Conservation (phyloP, 306 rosid genomes). For the Castanea mollissima region DNA sequence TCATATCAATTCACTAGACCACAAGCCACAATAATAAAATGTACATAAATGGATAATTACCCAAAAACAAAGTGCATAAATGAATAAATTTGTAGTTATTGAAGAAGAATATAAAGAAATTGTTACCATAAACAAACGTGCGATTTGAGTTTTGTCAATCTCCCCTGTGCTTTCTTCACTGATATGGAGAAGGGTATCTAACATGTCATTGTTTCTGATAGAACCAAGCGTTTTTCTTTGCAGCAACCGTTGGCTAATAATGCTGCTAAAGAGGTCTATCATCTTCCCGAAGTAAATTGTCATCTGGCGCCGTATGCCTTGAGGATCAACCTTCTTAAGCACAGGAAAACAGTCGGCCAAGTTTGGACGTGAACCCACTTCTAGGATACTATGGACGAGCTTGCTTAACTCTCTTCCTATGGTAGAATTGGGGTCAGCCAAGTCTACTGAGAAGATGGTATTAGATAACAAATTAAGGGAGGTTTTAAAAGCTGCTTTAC, state of each 20-base stretch:
- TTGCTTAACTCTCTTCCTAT: background rate
- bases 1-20: background rate
- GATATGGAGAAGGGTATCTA: slow-evolving; percentile 13
- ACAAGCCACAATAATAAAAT: background rate
- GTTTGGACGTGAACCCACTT: background rate
- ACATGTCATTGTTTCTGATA: background rate
- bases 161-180: background rate
- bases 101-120: background rate
- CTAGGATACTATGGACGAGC: background rate
- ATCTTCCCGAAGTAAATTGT: background rate
- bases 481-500: slow-evolving; percentile 8
- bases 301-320: background rate
- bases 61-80: background rate
- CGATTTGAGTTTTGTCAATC: slow-evolving; percentile 1
- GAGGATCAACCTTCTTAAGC: background rate
- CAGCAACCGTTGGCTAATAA: slow-evolving; percentile 2
- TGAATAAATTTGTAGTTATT: background rate
- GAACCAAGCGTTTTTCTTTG: background rate
- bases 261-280: background rate
- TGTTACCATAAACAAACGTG: slow-evolving; percentile 4
- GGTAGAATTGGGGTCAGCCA: background rate
- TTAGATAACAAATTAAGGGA: slow-evolving; percentile 9
- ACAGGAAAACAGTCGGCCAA: background rate
- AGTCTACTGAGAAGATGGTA: slow-evolving; percentile 9
- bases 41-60: no score